These are phyloP conservation scores for Trichaptum fuscoviolaceum DNA, from an alignment of 768 basidiomycete species.

Conservation along the genomic window DNA sequence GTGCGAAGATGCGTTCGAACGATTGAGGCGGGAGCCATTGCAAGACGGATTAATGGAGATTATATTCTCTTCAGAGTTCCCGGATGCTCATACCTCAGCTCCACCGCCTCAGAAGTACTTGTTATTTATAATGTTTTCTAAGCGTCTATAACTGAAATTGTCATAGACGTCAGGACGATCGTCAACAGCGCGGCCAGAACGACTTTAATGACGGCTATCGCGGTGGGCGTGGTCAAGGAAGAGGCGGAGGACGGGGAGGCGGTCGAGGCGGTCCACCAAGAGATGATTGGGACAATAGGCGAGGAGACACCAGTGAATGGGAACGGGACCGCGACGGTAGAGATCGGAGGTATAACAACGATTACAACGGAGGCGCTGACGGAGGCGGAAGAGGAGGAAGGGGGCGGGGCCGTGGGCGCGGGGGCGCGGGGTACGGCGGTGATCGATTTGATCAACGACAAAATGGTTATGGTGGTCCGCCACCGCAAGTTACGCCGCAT, in stretches of 20 bases:
- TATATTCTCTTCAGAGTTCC: conserved; percentile 77
- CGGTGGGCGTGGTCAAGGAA: conserved; percentile 29
- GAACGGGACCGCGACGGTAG: conserved; percentile 34
- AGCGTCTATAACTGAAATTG: conserved; percentile 10
- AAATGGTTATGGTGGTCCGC: conserved; percentile 27
- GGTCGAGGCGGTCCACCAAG: conserved; percentile 28
- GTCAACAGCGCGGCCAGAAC: conserved; percentile 4
- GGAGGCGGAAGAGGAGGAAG: conserved; percentile 30
- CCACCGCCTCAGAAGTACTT: conserved; percentile 19
- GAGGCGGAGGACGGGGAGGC: conserved; percentile 39
- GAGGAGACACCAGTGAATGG: conserved; percentile 22
- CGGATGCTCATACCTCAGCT: conserved; percentile 43
- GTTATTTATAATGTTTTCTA: background rate
- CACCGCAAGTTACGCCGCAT: conserved; percentile 21
- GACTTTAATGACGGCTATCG: conserved; percentile 17
- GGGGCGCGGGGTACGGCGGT: conserved; percentile 17
- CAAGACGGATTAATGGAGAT: conserved; percentile 91
- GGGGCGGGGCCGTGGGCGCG: conserved; percentile 15
- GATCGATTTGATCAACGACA: conserved; percentile 22
- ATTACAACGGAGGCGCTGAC: conserved; percentile 31
- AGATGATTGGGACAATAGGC: conserved; percentile 24
- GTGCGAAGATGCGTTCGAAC: conserved; percentile 73
- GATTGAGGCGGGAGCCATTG: conserved; percentile 68
- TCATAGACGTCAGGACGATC: conserved; percentile 2
- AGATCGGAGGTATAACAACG: conserved; percentile 12